These are phyloP conservation scores for Trametes hirsuta DNA, from an alignment of 1,284 basidiomycete species.

Conservation along the genomic window DNA sequence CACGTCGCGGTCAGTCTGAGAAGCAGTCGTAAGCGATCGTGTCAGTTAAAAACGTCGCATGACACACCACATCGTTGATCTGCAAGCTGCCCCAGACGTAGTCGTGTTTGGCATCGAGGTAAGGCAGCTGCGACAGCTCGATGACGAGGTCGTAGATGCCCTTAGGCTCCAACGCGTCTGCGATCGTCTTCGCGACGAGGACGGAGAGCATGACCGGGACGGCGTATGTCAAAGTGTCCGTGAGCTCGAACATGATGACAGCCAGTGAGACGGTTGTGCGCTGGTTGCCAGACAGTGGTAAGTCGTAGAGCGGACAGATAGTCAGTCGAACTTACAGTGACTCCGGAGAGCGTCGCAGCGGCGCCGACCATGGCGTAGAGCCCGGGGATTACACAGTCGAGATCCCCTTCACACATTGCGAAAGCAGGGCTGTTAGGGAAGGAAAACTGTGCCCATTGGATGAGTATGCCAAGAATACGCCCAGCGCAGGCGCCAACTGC, in stretches of 20 bases:
- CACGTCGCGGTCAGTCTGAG: conserved; percentile 65
- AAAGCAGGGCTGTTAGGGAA: conserved; percentile 71
- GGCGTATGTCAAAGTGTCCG: conserved; percentile 92
- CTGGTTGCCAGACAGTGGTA: conserved; percentile 36
- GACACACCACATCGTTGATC: conserved; percentile 76
- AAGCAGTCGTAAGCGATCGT: neutral
- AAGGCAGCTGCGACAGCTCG: conserved; percentile 84
- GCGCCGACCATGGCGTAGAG: conserved; percentile 94
- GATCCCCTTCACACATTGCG: conserved; percentile 63
- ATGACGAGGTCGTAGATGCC: conserved; percentile 97
- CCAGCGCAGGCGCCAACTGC: conserved; percentile 94
- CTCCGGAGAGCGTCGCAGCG: conserved; percentile 86
- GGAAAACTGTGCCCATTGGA: conserved; percentile 80
- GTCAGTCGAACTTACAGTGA: conserved; percentile 57
- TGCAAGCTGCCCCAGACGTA: conserved; percentile 83
- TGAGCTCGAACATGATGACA: conserved; percentile 97
- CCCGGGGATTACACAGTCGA: conserved; percentile 79
- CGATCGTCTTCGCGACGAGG: conserved; percentile 91
- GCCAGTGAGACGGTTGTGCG: conserved; percentile 91
- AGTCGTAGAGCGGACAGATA: neutral
- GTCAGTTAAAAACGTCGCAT: neutral
- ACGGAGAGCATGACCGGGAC: conserved; percentile 93
- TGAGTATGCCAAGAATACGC: conserved; percentile 81
- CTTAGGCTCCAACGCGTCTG: conserved; percentile 91
- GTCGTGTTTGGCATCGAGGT: conserved; percentile 87